Conservation (phyloP, 495 filamentous ascomycete species). For the Xylaria scruposa region DNA sequence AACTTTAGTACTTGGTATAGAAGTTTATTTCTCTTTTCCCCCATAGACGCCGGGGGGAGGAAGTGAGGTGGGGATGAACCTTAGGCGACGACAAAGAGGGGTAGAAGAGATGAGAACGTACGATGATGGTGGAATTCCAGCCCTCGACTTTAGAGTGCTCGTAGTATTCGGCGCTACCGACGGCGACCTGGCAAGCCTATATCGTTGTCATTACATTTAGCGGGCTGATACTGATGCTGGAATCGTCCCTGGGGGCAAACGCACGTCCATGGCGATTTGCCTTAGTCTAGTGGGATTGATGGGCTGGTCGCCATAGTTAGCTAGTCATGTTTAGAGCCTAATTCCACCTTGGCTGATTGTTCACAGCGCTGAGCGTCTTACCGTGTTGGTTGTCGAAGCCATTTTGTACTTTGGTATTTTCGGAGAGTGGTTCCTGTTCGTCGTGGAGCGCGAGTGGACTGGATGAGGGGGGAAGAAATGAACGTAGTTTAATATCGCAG, state of each 20-base stretch:
- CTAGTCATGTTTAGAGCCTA: not conserved
- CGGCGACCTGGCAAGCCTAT: conserved; percentile 82
- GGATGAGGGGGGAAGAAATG: conserved; percentile 2
- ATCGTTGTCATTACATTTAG: conserved; percentile 21
- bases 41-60: not conserved
- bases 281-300: conserved; percentile 76
- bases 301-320: conserved; percentile 59
- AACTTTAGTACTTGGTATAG: conserved; percentile 14
- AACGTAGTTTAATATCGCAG: not conserved
- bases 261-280: conserved; percentile 83
- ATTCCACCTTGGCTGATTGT: not conserved
- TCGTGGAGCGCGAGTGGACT: not conserved
- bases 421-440: not conserved
- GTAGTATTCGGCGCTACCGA: conserved; percentile 75
- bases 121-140: conserved; percentile 94
- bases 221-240: conserved; percentile 9
- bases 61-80: not conserved
- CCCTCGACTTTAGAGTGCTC: conserved; percentile 77
- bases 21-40: not conserved
- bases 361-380: conserved; percentile 24
- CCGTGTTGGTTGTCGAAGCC: conserved; percentile 41
- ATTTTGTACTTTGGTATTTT: conserved; percentile 34
- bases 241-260: conserved; percentile 37
- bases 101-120: conserved; percentile 50
- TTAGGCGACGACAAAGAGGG: not conserved